Evolutionary conservation across 306 rosid genomes (phyloP).

Genomic region (Quercus dentata): DNA sequence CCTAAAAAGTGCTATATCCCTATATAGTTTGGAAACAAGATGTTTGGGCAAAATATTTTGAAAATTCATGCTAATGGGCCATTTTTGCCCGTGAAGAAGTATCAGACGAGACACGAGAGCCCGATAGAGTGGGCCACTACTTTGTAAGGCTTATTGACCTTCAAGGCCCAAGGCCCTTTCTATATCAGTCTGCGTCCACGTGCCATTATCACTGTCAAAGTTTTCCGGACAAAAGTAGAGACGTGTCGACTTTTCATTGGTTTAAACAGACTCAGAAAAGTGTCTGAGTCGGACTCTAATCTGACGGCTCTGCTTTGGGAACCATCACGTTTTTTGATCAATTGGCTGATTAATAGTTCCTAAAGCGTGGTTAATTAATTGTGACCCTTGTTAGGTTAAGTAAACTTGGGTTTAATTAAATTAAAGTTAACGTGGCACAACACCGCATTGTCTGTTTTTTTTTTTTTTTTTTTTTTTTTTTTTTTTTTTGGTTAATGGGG

Average conservation of each 20-base stretch:
- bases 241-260: slow-evolving; percentile 2
- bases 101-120: neutral
- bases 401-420: neutral
- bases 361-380: neutral
- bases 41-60: too few species aligned
- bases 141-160: slow-evolving; percentile 11
- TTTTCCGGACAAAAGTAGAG: neutral
- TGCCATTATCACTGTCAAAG: neutral
- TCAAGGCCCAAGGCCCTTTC: neutral
- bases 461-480: too few species aligned
- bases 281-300: neutral
- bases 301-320: neutral
- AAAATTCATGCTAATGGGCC: too few species aligned
- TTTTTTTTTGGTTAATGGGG: too few species aligned
- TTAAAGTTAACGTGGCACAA: slow-evolving; percentile 15
- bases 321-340: neutral
- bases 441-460: too few species aligned
- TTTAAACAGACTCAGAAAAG: neutral
- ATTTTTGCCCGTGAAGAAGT: neutral
- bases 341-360: neutral
- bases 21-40: too few species aligned
- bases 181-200: slow-evolving; percentile 3
- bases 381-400: neutral
- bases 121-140: neutral
- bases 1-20: too few species aligned